These are phyloP conservation scores for Raphidocelis subcapitata DNA, from an alignment of 139 green algal species.

Conservation along the genomic window DNA sequence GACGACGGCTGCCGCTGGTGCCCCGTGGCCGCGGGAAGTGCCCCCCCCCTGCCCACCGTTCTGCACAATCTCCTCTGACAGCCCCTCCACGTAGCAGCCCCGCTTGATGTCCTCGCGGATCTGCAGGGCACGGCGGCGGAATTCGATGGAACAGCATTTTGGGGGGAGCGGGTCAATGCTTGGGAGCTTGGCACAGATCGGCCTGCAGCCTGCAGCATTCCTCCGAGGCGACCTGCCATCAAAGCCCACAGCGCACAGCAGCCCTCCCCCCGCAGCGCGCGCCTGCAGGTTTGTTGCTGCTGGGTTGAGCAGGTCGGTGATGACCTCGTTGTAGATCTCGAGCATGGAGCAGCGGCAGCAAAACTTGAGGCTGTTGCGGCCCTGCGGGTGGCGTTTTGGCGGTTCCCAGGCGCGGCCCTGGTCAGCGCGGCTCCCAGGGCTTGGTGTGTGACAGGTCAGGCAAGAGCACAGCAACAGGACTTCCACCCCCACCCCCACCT, in stretches of 20 bases:
- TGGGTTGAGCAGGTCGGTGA: conserved; percentile 81
- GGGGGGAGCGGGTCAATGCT: too few species aligned
- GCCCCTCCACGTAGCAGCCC: conserved; percentile 84
- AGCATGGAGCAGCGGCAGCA: conserved; percentile 58
- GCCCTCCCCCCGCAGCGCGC: too few species aligned
- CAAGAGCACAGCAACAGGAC: background rate
- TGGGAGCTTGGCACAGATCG: too few species aligned
- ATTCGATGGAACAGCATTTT: too few species aligned
- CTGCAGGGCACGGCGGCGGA: conserved; percentile 33
- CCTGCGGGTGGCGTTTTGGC: background rate
- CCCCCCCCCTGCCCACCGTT: conserved; percentile 75
- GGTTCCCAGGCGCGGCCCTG: too few species aligned
- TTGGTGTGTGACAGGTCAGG: background rate
- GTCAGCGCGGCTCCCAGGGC: too few species aligned
- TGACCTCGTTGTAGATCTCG: conserved; percentile 98
- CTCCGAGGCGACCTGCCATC: too few species aligned
- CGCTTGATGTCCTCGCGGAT: conserved; percentile 75
- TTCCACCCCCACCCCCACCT: background rate
- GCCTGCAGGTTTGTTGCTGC: conserved; percentile 27
- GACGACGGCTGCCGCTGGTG: too few species aligned
- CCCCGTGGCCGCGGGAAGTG: too few species aligned
- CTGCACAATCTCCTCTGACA: conserved; percentile 66
- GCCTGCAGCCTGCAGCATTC: too few species aligned
- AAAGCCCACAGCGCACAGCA: too few species aligned
- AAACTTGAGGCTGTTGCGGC: conserved; percentile 21